phyloP scores from a whole-genome alignment of 2,329 filamentous ascomycete species.

The Colletotrichum gloeosporioides region DNA sequence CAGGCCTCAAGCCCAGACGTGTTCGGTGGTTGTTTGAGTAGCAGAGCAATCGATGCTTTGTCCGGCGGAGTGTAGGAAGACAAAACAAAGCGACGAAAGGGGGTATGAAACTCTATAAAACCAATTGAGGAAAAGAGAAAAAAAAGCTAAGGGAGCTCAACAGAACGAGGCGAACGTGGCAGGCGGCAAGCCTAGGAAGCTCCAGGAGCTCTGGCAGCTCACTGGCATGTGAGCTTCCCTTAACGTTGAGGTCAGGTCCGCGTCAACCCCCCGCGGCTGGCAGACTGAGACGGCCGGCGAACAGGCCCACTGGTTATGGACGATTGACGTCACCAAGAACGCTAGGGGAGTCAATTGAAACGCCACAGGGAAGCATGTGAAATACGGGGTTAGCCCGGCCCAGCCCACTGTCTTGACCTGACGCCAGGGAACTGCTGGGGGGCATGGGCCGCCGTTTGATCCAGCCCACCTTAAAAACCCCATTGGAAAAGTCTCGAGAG shows the following conservation, averaged over 20 bases:
- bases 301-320: conserved; percentile 6
- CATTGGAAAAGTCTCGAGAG: neutral
- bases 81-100: neutral
- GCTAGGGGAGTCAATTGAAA: conserved; percentile 14
- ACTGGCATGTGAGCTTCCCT: conserved; percentile 7
- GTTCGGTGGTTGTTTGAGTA: neutral
- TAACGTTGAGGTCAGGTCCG: neutral
- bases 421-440: neutral
- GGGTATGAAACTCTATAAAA: neutral
- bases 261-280: neutral
- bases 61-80: neutral
- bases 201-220: conserved; percentile 10
- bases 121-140: neutral
- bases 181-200: conserved; percentile 7
- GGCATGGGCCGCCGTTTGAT: neutral
- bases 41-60: neutral
- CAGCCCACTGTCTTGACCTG: neutral
- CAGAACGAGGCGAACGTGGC: neutral
- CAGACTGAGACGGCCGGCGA: conserved; percentile 1
- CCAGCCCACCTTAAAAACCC: neutral
- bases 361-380: conserved; percentile 16
- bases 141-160: neutral
- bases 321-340: conserved; percentile 17
- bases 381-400: neutral
- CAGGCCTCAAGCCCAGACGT: neutral